Percentiles rank a stretch among this genome's conserved stretches.
These are phyloP conservation scores for Nakazawaea pomicola DNA, from an alignment of 805 yeast genomes.

Conservation along the genomic window DNA sequence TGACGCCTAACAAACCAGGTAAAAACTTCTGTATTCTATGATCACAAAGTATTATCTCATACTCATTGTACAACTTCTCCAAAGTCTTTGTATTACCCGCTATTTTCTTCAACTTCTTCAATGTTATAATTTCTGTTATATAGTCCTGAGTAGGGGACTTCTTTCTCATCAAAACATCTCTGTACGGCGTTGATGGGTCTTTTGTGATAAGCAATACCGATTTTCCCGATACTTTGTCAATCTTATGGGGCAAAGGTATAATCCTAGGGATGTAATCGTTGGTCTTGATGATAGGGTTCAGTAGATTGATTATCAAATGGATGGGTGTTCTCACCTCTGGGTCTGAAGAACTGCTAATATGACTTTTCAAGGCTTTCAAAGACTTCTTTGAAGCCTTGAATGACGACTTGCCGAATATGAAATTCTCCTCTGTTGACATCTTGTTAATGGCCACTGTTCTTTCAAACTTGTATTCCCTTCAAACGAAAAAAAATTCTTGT, in stretches of 20 bases:
- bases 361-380: constrained; percentile 26
- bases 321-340: constrained; percentile 27
- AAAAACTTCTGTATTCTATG: constrained; percentile 58
- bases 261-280: constrained; percentile 54
- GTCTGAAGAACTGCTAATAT: constrained; percentile 17
- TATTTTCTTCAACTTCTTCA: constrained; percentile 49
- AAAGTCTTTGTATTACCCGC: constrained; percentile 38
- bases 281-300: constrained; percentile 34
- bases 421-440: constrained; percentile 8
- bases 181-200: constrained; percentile 61
- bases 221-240: constrained; percentile 43
- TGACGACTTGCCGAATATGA: constrained; percentile 14
- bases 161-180: constrained; percentile 40
- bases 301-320: constrained; percentile 43
- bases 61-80: constrained; percentile 49
- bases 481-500: background rate
- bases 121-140: constrained; percentile 56
- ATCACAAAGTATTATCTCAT: constrained; percentile 67
- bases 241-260: constrained; percentile 49
- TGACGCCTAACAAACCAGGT: constrained; percentile 52
- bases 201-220: constrained; percentile 62
- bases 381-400: constrained; percentile 20
- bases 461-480: background rate
- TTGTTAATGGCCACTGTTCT: background rate
- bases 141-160: constrained; percentile 54